Evolutionary conservation across 495 filamentous ascomycete species (phyloP), one percentile per base, ranked within the genome.

Genomic region (Aspergillus baeticus): DNA sequence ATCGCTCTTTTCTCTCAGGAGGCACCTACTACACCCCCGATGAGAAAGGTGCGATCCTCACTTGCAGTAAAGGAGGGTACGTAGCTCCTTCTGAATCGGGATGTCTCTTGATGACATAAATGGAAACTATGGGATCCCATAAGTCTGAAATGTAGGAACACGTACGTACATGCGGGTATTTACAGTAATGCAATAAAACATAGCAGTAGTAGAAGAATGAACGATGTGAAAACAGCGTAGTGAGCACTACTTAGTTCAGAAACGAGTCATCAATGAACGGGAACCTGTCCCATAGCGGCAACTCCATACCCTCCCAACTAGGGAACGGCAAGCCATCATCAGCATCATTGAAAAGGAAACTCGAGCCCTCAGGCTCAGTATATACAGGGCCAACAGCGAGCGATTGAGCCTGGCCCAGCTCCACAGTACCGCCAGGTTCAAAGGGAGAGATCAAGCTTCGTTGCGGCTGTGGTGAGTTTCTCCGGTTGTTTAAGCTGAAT

Each of bases 401-500:
- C 1, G 31, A 18, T 33, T 54, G 26, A 1, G 5, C 23, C 22
- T 38, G 31, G 15, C 20, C 2, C 2, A 55, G 42, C 33, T 29
- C 18, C 6, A 14, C 42, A 14, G 52, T 15, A 4, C 11, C 13
- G 0, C 38, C 50, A 10, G 33, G 8, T 31, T 48, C 44, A 34
- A 43, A 43, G 7, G 42, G 15, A 7, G 18, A 6, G 18, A 6
- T 31, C 10, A 20, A 10, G 5, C 14, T 23, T 6, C 21, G 20
- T 8, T 38, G 22, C 13, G 43, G 37, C 37, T 42, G 42, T 4
- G 53, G 44, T n/a, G 31, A 54, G 45, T 10, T 18, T 35, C 44
- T 55, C 34, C 26, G 49, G 42, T 34, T 61, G 17, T 49, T 66
- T 45, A 75, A 22, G 21, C 68, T 73, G 55, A 75, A 75, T 0